Conservation (phyloP, 257 asterid species). For the Solanum pinnatisectum region DNA sequence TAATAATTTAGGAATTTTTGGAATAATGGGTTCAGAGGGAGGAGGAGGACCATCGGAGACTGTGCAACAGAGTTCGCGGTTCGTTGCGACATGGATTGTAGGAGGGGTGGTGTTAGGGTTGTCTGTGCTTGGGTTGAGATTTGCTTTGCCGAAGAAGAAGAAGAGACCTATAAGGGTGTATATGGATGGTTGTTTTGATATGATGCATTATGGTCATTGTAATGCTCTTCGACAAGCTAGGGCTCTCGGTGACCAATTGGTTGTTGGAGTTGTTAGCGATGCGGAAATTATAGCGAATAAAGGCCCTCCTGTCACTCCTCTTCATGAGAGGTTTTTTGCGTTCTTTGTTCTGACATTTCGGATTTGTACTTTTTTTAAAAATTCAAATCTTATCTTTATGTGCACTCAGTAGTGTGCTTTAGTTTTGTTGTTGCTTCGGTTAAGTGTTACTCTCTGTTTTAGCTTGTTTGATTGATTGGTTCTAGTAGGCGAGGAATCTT, state of each 20-base stretch:
- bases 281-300: constrained; percentile 77
- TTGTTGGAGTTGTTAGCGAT: constrained; percentile 94
- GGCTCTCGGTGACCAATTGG: constrained; percentile 90
- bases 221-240: constrained; percentile 98
- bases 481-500: background rate
- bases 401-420: background rate
- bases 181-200: constrained; percentile 96
- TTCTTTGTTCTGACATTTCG: background rate
- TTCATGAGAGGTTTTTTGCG: constrained; percentile 54
- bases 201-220: constrained; percentile 99
- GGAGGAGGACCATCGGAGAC: constrained; percentile 12
- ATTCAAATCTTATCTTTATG: background rate
- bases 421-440: background rate
- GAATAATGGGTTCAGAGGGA: constrained; percentile 38
- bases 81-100: constrained; percentile 47
- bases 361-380: background rate
- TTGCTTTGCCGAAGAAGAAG: constrained; percentile 43
- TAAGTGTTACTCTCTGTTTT: background rate
- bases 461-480: background rate
- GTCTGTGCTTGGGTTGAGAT: constrained; percentile 49
- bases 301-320: constrained; percentile 98
- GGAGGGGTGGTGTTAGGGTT: constrained; percentile 64
- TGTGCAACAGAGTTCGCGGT: constrained; percentile 30
- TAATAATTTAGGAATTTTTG: background rate
- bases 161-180: constrained; percentile 87